Conservation (phyloP, 768 basidiomycete genomes). For the Rhodotorula diobovata region DNA sequence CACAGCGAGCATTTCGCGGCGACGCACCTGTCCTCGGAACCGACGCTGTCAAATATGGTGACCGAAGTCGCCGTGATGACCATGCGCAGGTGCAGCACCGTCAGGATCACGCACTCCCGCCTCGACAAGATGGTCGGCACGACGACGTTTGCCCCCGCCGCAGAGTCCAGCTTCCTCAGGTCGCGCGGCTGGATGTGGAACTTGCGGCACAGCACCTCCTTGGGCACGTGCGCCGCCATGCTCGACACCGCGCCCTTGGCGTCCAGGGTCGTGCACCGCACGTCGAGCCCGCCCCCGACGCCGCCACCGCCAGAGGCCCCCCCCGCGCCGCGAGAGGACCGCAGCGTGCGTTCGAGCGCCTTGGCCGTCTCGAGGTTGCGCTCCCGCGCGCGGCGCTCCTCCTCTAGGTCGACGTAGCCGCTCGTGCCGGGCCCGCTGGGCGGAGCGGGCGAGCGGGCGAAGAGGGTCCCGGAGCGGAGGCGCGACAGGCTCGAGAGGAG, state of each 20-base stretch:
- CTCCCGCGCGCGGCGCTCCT: constrained; percentile 10
- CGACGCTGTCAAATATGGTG: constrained; percentile 85
- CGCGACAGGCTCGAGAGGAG: background rate
- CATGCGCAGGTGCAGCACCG: constrained; percentile 89
- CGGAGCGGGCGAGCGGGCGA: background rate
- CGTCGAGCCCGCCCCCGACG: constrained; percentile 10
- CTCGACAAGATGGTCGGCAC: constrained; percentile 89
- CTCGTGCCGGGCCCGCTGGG: background rate
- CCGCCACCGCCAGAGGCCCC: constrained; percentile 1
- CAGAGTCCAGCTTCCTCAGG: constrained; percentile 89
- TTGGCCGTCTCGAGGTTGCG: constrained; percentile 28
- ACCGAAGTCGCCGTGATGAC: constrained; percentile 89
- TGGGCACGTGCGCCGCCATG: constrained; percentile 83
- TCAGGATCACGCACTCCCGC: constrained; percentile 80
- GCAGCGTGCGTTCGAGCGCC: constrained; percentile 32
- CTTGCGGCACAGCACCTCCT: constrained; percentile 78
- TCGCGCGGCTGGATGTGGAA: constrained; percentile 89
- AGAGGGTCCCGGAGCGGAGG: background rate
- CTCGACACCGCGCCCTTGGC: constrained; percentile 60
- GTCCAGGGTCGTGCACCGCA: constrained; percentile 35
- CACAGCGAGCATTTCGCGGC: too few relatives aligned
- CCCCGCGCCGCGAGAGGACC: constrained; percentile 11
- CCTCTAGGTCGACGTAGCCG: constrained; percentile 8
- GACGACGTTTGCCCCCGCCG: constrained; percentile 52
- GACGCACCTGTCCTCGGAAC: constrained; percentile 53